Percentiles rank a stretch among this genome's conserved stretches.
phyloP scores from a whole-genome alignment of 768 basidiomycete genomes.

The Mycena chlorophos region DNA sequence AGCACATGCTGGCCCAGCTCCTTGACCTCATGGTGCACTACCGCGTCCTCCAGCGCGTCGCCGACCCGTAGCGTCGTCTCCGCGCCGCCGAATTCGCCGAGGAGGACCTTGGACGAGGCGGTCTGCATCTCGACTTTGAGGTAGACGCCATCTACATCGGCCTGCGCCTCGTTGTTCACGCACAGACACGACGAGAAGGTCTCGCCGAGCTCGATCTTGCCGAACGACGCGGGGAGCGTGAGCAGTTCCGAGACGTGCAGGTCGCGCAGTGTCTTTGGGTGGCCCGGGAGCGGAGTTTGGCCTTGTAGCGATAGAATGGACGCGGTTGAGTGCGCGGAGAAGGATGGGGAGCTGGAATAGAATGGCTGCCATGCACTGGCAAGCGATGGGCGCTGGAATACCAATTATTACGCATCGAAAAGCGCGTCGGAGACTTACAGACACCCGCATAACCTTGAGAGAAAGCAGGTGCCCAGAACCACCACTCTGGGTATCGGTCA shows the following conservation, averaged over 20 bases:
- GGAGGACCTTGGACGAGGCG: slow-evolving; percentile 57
- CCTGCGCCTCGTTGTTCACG: slow-evolving; percentile 74
- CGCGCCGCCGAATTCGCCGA: slow-evolving; percentile 64
- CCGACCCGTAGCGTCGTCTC: slow-evolving; percentile 50
- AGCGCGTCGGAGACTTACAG: slow-evolving; percentile 50
- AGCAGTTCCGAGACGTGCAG: slow-evolving; percentile 78
- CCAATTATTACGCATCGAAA: neutral
- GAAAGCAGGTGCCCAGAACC: slow-evolving; percentile 67
- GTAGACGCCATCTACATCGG: slow-evolving; percentile 61
- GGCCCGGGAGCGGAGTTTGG: slow-evolving; percentile 62
- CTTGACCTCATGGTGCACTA: slow-evolving; percentile 88
- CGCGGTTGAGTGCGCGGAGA: slow-evolving; percentile 78
- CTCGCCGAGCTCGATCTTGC: slow-evolving; percentile 85
- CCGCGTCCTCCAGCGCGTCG: slow-evolving; percentile 57
- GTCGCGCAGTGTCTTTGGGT: slow-evolving; percentile 84
- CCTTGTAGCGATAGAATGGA: slow-evolving; percentile 79
- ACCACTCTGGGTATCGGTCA: slow-evolving; percentile 36
- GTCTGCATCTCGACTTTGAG: slow-evolving; percentile 88
- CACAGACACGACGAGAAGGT: slow-evolving; percentile 82
- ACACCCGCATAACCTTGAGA: slow-evolving; percentile 85
- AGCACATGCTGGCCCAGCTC: slow-evolving; percentile 91
- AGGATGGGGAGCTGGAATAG: slow-evolving; percentile 79
- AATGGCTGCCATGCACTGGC: slow-evolving; percentile 84
- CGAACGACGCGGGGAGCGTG: slow-evolving; percentile 80
- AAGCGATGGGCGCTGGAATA: slow-evolving; percentile 65